Percentiles rank a stretch among this genome's conserved stretches.
Evolutionary conservation across 148 eudicot species (phyloP).

Genomic region (Mesembryanthemum crystallinum): DNA sequence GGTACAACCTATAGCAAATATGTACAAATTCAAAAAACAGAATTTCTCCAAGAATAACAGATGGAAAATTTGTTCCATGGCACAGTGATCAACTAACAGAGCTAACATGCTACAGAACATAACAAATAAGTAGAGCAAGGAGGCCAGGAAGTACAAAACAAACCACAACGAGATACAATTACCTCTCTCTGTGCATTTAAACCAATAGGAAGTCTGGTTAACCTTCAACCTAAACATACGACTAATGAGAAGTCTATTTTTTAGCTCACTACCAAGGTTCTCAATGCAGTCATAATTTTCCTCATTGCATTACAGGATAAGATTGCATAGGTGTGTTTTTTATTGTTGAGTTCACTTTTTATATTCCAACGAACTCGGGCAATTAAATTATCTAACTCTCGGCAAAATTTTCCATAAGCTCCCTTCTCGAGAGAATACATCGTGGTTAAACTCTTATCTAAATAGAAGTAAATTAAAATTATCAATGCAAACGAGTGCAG

Average conservation of each 20-base stretch:
- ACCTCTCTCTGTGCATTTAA: no score
- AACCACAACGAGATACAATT: neutral
- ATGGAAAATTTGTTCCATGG: neutral
- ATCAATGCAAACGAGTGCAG: neutral
- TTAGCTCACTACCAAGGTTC: neutral
- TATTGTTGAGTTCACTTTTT: neutral
- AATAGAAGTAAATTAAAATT: neutral
- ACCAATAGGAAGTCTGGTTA: neutral
- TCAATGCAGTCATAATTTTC: neutral
- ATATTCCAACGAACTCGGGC: neutral
- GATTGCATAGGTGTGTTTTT: neutral
- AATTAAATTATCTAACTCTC: neutral
- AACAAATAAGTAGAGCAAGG: neutral
- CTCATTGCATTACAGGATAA: neutral
- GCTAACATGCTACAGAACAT: neutral
- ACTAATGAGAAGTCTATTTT: neutral
- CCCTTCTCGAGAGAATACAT: neutral
- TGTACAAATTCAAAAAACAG: neutral
- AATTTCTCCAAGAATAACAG: neutral
- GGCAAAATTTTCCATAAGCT: neutral
- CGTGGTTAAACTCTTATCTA: neutral
- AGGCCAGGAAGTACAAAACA: neutral
- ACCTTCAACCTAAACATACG: neutral
- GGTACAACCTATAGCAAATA: neutral
- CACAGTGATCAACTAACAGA: neutral